phyloP scores from a whole-genome alignment of 495 filamentous ascomycete genomes.

The Penicillium verhagenii region DNA sequence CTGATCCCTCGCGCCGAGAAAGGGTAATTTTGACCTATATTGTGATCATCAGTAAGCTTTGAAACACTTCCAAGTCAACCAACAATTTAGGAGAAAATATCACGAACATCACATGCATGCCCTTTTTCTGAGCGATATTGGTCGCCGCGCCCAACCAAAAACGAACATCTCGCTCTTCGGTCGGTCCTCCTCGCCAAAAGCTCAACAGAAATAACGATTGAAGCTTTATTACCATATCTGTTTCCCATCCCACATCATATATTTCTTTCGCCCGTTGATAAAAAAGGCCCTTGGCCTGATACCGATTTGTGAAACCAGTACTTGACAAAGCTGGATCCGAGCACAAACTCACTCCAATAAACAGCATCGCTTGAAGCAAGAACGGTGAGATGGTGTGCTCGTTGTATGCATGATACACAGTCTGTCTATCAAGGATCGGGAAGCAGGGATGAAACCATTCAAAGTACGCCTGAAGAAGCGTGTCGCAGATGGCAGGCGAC shows the following conservation, averaged over 20 bases:
- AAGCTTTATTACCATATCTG: slow-evolving; percentile 34
- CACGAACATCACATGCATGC: slow-evolving; percentile 45
- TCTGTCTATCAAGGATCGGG: slow-evolving; percentile 35
- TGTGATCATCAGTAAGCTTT: slow-evolving; percentile 7
- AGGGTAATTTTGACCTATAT: slow-evolving; percentile 36
- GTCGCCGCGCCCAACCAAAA: slow-evolving; percentile 46
- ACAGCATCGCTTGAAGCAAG: slow-evolving; percentile 42
- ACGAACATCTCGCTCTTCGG: slow-evolving; percentile 41
- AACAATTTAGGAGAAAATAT: no score
- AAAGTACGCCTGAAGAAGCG: slow-evolving; percentile 41
- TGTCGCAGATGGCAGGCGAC: slow-evolving; percentile 27
- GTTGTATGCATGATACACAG: slow-evolving; percentile 25
- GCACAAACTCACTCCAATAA: slow-evolving; percentile 44
- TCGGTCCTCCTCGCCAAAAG: slow-evolving; percentile 42
- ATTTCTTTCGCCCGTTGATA: slow-evolving; percentile 44
- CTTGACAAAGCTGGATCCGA: slow-evolving; percentile 30
- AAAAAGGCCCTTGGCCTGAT: slow-evolving; percentile 38
- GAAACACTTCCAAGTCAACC: no score
- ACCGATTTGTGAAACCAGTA: slow-evolving; percentile 34
- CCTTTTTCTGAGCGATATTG: slow-evolving; percentile 42
- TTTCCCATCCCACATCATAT: slow-evolving; percentile 44
- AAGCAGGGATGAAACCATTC: slow-evolving; percentile 49
- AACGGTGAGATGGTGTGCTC: slow-evolving; percentile 36
- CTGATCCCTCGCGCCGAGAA: slow-evolving; percentile 28
- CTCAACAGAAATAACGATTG: slow-evolving; percentile 47